Percentiles rank a stretch among this genome's conserved stretches.
Evolutionary conservation across 2,329 filamentous ascomycete genomes (phyloP).

Genomic region (Bimuria novae-zelandiae): DNA sequence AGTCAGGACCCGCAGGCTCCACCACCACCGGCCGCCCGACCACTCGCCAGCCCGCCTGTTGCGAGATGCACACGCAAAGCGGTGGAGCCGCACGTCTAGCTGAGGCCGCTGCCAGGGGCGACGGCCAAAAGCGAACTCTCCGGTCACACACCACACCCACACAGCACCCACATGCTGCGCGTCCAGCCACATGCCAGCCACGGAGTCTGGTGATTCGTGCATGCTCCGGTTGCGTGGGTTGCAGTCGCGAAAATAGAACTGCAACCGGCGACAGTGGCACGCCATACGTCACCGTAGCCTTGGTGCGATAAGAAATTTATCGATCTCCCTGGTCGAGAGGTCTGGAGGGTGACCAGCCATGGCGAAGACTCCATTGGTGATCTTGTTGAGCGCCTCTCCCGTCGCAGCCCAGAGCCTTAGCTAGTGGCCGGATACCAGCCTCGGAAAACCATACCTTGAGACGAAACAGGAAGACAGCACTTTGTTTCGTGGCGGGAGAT

Average conservation of each 20-base stretch:
- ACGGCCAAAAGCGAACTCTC: conserved; percentile 4
- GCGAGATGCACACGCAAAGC: conserved; percentile 1
- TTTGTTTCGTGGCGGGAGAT: neutral
- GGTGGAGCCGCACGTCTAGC: conserved; percentile 4
- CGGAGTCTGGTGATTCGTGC: conserved; percentile 1
- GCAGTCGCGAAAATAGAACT: conserved; percentile 2
- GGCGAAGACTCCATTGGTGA: neutral
- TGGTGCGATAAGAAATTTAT: conserved; percentile 11
- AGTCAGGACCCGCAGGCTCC: neutral
- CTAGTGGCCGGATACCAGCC: neutral
- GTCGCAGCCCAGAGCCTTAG: neutral
- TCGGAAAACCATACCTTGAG: neutral
- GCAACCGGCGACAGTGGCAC: conserved; percentile 1
- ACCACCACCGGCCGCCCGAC: neutral
- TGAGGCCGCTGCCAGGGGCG: neutral
- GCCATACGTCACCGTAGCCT: conserved; percentile 2
- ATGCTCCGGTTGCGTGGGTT: neutral
- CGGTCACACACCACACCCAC: neutral
- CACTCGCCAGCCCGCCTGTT: neutral
- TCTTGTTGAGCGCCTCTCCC: conserved; percentile 1
- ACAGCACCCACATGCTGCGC: conserved; percentile 3
- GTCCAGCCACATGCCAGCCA: neutral
- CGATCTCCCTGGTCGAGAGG: conserved; percentile 1
- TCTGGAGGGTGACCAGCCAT: neutral
- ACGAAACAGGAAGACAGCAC: neutral